These are phyloP conservation scores for Wallacemonas sp. DNA, from an alignment of 208 protist genomes.

Conservation along the genomic window DNA sequence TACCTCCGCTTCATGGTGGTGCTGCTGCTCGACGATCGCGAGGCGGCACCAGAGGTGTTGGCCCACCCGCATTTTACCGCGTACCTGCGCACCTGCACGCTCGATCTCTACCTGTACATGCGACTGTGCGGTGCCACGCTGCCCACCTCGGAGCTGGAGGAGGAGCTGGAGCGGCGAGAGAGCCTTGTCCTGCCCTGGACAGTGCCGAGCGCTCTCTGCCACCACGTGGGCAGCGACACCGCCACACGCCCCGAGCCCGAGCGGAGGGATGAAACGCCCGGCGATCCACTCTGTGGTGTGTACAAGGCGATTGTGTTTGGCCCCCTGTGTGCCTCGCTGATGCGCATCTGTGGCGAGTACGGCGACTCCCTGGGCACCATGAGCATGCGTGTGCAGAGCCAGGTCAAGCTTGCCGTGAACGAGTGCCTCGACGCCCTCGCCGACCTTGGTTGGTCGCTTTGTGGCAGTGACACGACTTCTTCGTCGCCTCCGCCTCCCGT, in stretches of 20 bases:
- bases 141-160: conserved; percentile 22
- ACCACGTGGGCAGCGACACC: too few relatives aligned
- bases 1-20: conserved; percentile 40
- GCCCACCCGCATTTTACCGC: conserved; percentile 36
- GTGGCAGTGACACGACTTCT: too few relatives aligned
- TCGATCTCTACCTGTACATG: conserved; percentile 38
- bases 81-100: conserved; percentile 38
- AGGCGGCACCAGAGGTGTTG: conserved; percentile 27
- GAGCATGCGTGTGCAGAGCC: conserved; percentile 32
- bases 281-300: background rate
- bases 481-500: too few relatives aligned
- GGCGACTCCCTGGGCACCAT: conserved; percentile 20
- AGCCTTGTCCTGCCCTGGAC: background rate
- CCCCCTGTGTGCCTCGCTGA: conserved; percentile 29
- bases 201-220: too few relatives aligned
- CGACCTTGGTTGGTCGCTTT: conserved; percentile 32
- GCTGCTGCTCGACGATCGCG: conserved; percentile 44
- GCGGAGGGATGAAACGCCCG: too few relatives aligned
- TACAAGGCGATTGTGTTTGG: conserved; percentile 39
- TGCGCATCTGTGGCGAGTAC: conserved; percentile 32
- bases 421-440: conserved; percentile 37
- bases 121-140: conserved; percentile 37
- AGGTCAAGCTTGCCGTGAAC: conserved; percentile 31
- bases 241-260: too few relatives aligned
- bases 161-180: conserved; percentile 25